Evolutionary conservation across 495 filamentous ascomycete species (phyloP).

Genomic region (Penicillium macrosclerotiorum): DNA sequence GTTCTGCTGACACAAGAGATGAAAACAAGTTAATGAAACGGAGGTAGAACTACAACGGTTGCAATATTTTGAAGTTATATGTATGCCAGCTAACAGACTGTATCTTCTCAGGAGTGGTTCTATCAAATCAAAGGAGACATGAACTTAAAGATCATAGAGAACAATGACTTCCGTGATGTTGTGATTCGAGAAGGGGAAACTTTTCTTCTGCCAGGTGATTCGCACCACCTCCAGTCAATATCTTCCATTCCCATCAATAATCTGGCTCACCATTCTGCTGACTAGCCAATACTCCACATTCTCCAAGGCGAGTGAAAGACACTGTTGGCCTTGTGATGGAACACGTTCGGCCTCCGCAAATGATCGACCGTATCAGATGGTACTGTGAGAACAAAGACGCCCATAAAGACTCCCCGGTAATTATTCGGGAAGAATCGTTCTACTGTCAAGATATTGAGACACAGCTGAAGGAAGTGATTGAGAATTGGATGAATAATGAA

Average conservation of each 20-base stretch:
- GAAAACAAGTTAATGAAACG: slow-evolving; percentile 65
- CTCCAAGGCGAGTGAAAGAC: slow-evolving; percentile 51
- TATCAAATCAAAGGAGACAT: slow-evolving; percentile 83
- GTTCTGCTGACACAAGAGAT: slow-evolving; percentile 40
- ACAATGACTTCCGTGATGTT: slow-evolving; percentile 66
- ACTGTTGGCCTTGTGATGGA: slow-evolving; percentile 76
- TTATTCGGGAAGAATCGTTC: slow-evolving; percentile 75
- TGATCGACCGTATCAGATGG: slow-evolving; percentile 74
- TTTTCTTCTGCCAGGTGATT: slow-evolving; percentile 80
- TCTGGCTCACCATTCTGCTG: no score
- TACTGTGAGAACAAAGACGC: slow-evolving; percentile 61
- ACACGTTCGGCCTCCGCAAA: slow-evolving; percentile 64
- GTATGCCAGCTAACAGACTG: not conserved
- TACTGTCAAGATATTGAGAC: slow-evolving; percentile 79
- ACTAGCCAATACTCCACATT: slow-evolving; percentile 79
- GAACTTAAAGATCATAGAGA: slow-evolving; percentile 75
- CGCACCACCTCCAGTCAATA: no score
- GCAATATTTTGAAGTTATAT: not conserved
- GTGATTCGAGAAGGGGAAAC: slow-evolving; percentile 80
- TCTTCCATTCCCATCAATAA: no score
- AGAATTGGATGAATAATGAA: slow-evolving; percentile 63
- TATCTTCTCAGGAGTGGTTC: slow-evolving; percentile 69
- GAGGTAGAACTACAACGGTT: no score
- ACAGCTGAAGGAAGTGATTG: slow-evolving; percentile 81
- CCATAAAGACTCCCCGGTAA: slow-evolving; percentile 8